Percentiles rank a stretch among this genome's conserved stretches.
phyloP scores from a whole-genome alignment of 441 rosid species.

The Adansonia grandidieri region DNA sequence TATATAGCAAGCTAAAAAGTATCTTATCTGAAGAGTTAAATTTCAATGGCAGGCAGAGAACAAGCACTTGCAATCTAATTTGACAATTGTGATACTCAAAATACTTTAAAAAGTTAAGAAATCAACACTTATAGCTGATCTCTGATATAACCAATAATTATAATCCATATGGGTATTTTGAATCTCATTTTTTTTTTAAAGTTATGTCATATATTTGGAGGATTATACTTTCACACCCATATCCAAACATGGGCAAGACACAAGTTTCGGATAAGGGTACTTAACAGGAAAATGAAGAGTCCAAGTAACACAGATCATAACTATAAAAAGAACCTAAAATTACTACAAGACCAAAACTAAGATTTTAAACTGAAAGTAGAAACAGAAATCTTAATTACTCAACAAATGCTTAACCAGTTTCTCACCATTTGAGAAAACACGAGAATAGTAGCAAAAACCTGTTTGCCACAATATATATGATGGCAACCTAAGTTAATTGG shows the following conservation, averaged over 20 bases:
- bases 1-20: not conserved
- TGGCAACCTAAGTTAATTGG: not conserved
- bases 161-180: no score
- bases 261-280: no score
- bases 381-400: not conserved
- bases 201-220: no score
- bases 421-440: not conserved
- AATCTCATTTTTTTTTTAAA: no score
- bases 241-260: no score
- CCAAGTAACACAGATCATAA: not conserved
- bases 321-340: not conserved
- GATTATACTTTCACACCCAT: no score
- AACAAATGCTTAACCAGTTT: conserved; percentile 6
- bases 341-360: not conserved
- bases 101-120: not conserved
- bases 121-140: not conserved
- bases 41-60: not conserved
- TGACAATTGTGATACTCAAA: not conserved
- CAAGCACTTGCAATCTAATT: not conserved
- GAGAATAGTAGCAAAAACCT: not conserved
- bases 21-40: not conserved
- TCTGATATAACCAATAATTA: no score
- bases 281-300: no score
- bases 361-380: not conserved
- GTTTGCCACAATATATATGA: not conserved